These are phyloP conservation scores for Penicillium sp. DNA, from an alignment of 2,329 filamentous ascomycete genomes.

Conservation along the genomic window DNA sequence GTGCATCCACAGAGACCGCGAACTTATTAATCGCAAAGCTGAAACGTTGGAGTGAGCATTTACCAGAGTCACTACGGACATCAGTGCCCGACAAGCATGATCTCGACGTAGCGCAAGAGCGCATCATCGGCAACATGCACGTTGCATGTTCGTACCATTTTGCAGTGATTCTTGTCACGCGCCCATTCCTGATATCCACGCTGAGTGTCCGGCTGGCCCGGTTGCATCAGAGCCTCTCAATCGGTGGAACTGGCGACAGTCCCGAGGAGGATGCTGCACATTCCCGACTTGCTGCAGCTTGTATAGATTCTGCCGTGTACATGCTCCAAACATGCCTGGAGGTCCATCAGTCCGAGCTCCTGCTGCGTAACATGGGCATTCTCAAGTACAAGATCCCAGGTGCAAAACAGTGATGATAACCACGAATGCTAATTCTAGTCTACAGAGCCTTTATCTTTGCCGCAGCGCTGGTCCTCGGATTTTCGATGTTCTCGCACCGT, in stretches of 20 bases:
- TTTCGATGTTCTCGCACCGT: conserved; percentile 54
- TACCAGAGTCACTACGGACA: conserved; percentile 39
- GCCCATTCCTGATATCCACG: conserved; percentile 54
- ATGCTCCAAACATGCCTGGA: conserved; percentile 56
- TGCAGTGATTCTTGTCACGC: conserved; percentile 56
- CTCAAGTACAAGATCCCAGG: conserved; percentile 49
- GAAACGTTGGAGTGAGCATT: conserved; percentile 46
- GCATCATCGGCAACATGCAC: conserved; percentile 52
- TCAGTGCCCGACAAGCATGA: conserved; percentile 18
- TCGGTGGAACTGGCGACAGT: conserved; percentile 11
- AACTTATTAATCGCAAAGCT: conserved; percentile 45
- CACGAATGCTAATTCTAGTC: background rate
- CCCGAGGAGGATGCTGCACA: conserved; percentile 30
- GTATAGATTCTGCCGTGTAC: conserved; percentile 55
- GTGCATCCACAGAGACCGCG: conserved; percentile 33
- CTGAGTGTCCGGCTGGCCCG: conserved; percentile 42
- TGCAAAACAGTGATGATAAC: background rate
- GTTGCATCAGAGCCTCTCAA: conserved; percentile 25
- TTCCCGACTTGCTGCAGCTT: conserved; percentile 50
- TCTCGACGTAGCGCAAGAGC: conserved; percentile 27
- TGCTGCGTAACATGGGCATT: conserved; percentile 58
- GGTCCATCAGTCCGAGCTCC: conserved; percentile 44
- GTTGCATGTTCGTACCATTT: conserved; percentile 60
- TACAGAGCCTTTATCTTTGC: conserved; percentile 55
- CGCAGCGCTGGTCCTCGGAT: conserved; percentile 56